Conservation (phyloP, 106 monocot species). For the Posidonia australis region DNA sequence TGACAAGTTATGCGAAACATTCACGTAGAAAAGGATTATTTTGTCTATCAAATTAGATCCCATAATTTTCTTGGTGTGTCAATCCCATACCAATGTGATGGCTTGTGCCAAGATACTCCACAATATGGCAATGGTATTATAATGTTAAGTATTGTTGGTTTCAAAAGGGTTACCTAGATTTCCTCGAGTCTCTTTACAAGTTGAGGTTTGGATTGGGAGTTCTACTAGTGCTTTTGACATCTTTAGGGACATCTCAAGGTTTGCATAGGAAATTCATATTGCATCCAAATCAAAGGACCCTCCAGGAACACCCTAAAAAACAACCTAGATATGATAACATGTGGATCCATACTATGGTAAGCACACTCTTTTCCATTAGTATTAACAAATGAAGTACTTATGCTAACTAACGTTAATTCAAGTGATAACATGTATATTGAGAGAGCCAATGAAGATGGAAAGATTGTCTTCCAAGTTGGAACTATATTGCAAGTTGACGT, state of each 20-base stretch:
- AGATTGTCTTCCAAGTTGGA: slow-evolving; percentile 19
- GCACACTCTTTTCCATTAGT: too few species aligned
- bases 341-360: slow-evolving; percentile 94
- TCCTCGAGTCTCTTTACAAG: slow-evolving; percentile 25
- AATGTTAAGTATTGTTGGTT: too few species aligned
- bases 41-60: too few species aligned
- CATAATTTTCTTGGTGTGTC: too few species aligned
- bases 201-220: slow-evolving; percentile 74
- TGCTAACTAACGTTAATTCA: not conserved
- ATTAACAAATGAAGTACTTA: too few species aligned
- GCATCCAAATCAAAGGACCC: slow-evolving; percentile 38
- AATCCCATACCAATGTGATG: too few species aligned
- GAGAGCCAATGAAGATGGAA: slow-evolving; percentile 24
- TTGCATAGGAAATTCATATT: slow-evolving; percentile 88
- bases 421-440: slow-evolving; percentile 36
- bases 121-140: too few species aligned
- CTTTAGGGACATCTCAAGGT: slow-evolving; percentile 55
- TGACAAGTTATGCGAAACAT: too few species aligned
- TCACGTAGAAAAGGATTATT: too few species aligned
- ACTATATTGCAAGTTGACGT: slow-evolving; percentile 45
- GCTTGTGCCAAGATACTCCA: too few species aligned
- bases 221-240: slow-evolving; percentile 86
- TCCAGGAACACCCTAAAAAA: slow-evolving; percentile 17
- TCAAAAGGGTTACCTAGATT: not conserved
- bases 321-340: slow-evolving; percentile 67